Conservation (phyloP, 805 yeast genomes). For the Candida sonorensis region DNA sequence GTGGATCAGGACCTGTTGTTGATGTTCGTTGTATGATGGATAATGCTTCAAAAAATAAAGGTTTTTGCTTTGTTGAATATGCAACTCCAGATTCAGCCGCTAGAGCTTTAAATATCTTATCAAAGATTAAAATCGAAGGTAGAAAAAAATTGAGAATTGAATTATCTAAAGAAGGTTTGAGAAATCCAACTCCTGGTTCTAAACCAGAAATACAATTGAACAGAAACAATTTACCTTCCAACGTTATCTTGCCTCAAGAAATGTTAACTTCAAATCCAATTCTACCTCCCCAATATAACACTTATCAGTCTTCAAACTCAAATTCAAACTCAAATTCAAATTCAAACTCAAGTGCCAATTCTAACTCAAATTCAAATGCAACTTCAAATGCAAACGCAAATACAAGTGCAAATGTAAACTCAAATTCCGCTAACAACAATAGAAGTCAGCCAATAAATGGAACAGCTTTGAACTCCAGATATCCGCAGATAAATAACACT, state of each 20-base stretch:
- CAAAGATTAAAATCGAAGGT: slow-evolving; percentile 37
- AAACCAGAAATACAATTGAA: slow-evolving; percentile 39
- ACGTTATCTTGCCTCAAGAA: slow-evolving; percentile 52
- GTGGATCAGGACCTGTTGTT: slow-evolving; percentile 66
- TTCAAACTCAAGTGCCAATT: slow-evolving; percentile 1
- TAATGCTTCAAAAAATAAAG: slow-evolving; percentile 52
- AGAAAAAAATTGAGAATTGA: slow-evolving; percentile 49
- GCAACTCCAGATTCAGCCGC: slow-evolving; percentile 44
- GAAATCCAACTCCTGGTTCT: slow-evolving; percentile 30
- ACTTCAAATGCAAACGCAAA: not conserved
- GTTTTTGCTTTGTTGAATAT: slow-evolving; percentile 63
- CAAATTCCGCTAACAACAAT: slow-evolving; percentile 1
- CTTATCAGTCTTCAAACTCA: slow-evolving; percentile 8
- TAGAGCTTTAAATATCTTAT: slow-evolving; percentile 37
- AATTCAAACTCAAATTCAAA: slow-evolving; percentile 1
- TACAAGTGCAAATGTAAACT: not conserved
- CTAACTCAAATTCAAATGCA: not conserved
- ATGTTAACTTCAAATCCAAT: slow-evolving; percentile 25
- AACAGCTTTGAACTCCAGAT: slow-evolving; percentile 7
- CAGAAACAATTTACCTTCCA: slow-evolving; percentile 44
- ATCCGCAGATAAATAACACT: slow-evolving; percentile 10
- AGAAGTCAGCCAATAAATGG: not conserved
- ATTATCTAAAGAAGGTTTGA: slow-evolving; percentile 53
- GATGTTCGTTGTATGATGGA: slow-evolving; percentile 61
- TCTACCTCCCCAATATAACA: slow-evolving; percentile 19